phyloP scores from a whole-genome alignment of 2,329 filamentous ascomycete genomes.

The Monilinia polystroma region DNA sequence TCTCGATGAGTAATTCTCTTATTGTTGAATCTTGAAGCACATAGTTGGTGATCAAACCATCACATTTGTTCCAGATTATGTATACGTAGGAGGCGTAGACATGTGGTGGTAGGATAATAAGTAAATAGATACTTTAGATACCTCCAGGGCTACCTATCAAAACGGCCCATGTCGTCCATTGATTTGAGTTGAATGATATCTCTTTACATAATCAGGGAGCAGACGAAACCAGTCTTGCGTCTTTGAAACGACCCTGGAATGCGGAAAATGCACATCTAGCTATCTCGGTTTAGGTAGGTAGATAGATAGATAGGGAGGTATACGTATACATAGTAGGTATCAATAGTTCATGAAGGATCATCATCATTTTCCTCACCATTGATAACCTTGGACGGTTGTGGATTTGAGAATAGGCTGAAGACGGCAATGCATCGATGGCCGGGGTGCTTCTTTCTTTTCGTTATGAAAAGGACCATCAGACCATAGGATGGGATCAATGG shows the following conservation, averaged over 20 bases:
- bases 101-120: neutral
- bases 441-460: no score
- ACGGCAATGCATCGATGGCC: no score
- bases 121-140: neutral
- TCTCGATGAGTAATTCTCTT: neutral
- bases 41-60: conserved; percentile 2
- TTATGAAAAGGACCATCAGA: no score
- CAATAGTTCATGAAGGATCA: neutral
- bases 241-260: neutral
- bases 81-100: neutral
- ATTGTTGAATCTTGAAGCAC: neutral
- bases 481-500: no score
- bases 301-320: no score
- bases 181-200: no score
- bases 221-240: neutral
- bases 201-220: no score
- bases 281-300: no score
- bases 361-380: neutral
- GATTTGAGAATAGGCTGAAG: neutral
- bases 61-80: conserved; percentile 1
- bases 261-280: neutral
- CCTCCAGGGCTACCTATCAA: no score
- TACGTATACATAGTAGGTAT: no score
- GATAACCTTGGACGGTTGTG: neutral
- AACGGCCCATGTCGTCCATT: no score